Conservation (phyloP, 176 grass and related monocot genomes). For the Phoenix roebelenii region DNA sequence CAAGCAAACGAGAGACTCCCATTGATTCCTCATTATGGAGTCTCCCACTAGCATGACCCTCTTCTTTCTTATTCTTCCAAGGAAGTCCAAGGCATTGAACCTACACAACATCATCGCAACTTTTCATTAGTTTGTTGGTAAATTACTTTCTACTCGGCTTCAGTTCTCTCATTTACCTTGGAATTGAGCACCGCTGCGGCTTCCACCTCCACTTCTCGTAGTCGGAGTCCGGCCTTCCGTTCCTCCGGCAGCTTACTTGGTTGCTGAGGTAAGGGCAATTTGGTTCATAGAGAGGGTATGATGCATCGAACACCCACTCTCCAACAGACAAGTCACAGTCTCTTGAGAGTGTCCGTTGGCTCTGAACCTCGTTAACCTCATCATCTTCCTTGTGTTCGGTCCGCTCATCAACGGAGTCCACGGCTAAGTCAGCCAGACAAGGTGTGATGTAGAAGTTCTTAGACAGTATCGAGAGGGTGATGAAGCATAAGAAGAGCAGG, state of each 20-base stretch:
- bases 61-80: conserved; percentile 28
- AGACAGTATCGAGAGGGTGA: conserved; percentile 11
- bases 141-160: too few species aligned
- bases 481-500: neutral
- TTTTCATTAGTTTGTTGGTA: too few species aligned
- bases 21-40: conserved; percentile 44
- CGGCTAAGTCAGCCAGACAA: conserved; percentile 11
- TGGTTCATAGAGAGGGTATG: conserved; percentile 31
- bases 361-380: conserved; percentile 16
- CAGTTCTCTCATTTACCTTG: conserved; percentile 16
- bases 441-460: conserved; percentile 5
- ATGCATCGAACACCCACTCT: conserved; percentile 36
- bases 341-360: conserved; percentile 1
- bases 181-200: conserved; percentile 27
- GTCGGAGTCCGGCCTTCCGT: conserved; percentile 29
- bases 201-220: conserved; percentile 37
- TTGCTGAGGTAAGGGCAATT: conserved; percentile 32
- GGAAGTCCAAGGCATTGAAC: conserved; percentile 44
- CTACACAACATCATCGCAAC: neutral
- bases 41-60: conserved; percentile 41
- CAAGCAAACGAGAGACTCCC: conserved; percentile 46
- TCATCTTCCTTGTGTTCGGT: conserved; percentile 18
- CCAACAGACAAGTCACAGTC: conserved; percentile 24
- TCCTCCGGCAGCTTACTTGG: conserved; percentile 22
- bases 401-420: conserved; percentile 14